Conservation (phyloP, 352 stramenopile species). For the Pythium vanterpoolii region DNA sequence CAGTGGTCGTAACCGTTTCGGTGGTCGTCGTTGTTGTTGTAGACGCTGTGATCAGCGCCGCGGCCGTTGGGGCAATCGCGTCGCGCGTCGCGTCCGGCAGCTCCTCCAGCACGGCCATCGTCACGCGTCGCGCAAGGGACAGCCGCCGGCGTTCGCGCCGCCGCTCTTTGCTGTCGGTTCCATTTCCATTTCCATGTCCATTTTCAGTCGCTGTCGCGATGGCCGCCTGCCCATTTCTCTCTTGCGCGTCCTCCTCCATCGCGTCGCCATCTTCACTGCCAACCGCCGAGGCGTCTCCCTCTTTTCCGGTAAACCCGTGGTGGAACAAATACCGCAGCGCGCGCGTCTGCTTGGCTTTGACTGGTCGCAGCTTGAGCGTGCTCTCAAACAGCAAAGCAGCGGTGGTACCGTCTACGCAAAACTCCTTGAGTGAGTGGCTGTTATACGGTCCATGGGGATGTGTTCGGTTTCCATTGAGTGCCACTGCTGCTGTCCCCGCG, state of each 20-base stretch:
- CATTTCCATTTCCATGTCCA: background rate
- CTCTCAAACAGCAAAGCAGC: constrained; percentile 64
- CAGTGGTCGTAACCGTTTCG: background rate
- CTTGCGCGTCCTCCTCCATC: background rate
- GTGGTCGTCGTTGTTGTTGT: background rate
- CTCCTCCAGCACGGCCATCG: constrained; percentile 23
- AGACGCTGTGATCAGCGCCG: background rate
- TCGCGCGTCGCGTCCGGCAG: constrained; percentile 12
- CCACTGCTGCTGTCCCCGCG: too few relatives aligned
- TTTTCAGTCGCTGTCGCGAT: background rate
- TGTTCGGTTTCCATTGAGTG: background rate
- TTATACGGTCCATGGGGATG: background rate
- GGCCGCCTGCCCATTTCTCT: background rate
- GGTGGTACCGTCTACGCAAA: constrained; percentile 66
- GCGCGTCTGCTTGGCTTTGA: constrained; percentile 51
- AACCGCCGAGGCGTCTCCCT: background rate
- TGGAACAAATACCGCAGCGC: constrained; percentile 68
- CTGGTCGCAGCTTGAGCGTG: constrained; percentile 62
- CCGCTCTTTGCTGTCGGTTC: background rate
- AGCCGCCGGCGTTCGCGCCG: constrained; percentile 10
- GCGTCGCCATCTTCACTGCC: background rate
- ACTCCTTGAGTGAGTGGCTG: constrained; percentile 38
- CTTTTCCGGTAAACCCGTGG: constrained; percentile 35
- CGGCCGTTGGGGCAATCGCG: constrained; percentile 1
- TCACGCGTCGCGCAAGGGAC: constrained; percentile 21